A percentile compares a stretch with the other conserved stretches of the same genome.
phyloP scores from a whole-genome alignment of 257 asterid genomes.

The Mitragyna speciosa region DNA sequence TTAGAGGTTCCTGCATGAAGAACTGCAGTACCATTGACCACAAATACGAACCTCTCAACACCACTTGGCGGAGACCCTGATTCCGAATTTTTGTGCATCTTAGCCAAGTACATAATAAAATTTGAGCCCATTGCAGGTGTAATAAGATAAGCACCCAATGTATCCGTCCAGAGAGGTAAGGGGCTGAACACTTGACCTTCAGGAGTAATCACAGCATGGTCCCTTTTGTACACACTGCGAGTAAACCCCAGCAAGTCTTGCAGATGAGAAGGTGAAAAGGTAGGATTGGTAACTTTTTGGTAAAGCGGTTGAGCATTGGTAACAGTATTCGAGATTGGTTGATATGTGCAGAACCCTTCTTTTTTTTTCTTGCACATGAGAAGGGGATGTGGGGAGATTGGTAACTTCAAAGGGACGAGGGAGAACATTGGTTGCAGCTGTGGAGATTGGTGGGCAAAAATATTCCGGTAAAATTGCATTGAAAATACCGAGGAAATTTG shows the following conservation, averaged over 20 bases:
- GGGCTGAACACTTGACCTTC: conserved; percentile 96
- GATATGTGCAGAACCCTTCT: conserved; percentile 78
- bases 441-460: neutral
- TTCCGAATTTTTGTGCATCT: conserved; percentile 82
- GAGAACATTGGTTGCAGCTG: conserved; percentile 12
- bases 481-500: conserved; percentile 39
- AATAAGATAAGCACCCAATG: conserved; percentile 75
- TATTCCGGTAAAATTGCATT: conserved; percentile 22
- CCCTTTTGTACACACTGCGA: conserved; percentile 75
- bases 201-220: conserved; percentile 92
- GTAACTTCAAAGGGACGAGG: conserved; percentile 42
- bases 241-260: conserved; percentile 96
- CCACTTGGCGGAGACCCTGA: conserved; percentile 74
- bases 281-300: conserved; percentile 88
- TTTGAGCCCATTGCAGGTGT: conserved; percentile 81
- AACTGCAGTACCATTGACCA: conserved; percentile 65
- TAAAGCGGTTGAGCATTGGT: conserved; percentile 54
- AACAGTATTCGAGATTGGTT: conserved; percentile 47
- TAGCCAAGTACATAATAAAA: conserved; percentile 97
- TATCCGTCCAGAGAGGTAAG: conserved; percentile 70
- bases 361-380: too few species aligned
- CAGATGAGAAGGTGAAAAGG: conserved; percentile 89
- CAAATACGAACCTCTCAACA: conserved; percentile 84
- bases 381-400: too few species aligned
- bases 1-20: too few species aligned